Evolutionary conservation across 1,284 basidiomycete genomes (phyloP), one percentile per base, ranked within the genome.

Genomic region (Ustilago esculenta): DNA sequence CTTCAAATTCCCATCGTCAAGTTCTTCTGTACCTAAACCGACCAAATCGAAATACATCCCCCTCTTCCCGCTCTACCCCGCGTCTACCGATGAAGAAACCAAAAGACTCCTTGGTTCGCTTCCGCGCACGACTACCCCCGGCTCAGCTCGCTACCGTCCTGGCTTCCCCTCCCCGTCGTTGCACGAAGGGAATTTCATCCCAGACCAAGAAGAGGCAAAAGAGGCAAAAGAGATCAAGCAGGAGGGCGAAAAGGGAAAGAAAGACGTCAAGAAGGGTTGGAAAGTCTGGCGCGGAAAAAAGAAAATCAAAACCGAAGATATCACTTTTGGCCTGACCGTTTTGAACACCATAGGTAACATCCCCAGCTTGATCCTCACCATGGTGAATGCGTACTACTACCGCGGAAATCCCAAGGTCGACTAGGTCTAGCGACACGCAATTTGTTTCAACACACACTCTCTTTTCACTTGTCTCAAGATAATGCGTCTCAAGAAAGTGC

Each of bases 321-420:
- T 64, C 30, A 49, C 52, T 0, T 53, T 72, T 5, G 54, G 33
- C 15, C n/a, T 72, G 5, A 61, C 58, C 2, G 37, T 72, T 9
- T 23, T 72, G 14, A 72, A 72, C 32, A 51, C 58, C 11, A 30
- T 72, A 12, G 61, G 64, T 17, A 48, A 20, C 20, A 55, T 72
- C 10, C 68, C 68, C 4, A 54, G 56, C 18, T 43, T 71, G 23
- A 15, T 58, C 12, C 29, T 71, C 18, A 71, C 61, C 12, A 35
- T 30, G 10, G 15, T 41, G 3, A 71, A 71, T 34, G 49, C 68
- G 4, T 24, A 44, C 7, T 42, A 37, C 23, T 71, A 58, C 29
- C 20, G 54, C 0, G 68, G 68, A 17, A 71, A 71, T 46, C 68
- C 68, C 1, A 66, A 47, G 33, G 42, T 54, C 11, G 67, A 71